Evolutionary conservation across 306 rosid species (phyloP), one percentile per base, ranked within the genome.

Genomic region (Comarum palustre): DNA sequence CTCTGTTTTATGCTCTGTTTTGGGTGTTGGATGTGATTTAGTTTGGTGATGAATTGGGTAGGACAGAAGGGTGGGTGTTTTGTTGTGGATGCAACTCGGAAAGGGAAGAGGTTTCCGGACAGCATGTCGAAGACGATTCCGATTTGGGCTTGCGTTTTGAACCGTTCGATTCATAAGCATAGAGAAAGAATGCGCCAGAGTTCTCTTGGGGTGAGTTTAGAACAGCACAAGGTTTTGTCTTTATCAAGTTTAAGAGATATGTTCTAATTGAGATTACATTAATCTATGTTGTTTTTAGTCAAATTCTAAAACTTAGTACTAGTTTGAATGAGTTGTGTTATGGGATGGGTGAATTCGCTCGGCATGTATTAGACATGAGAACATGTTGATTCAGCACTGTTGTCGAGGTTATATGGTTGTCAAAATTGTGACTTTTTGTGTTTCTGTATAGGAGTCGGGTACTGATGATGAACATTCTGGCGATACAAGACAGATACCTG

Each of bases 111-210:
- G 41, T 93, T 91, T 79, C 98, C 98, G 16, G 97, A 93, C 45
- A 93, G 98, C 84, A 88, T 93, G 98, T 93, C 98, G 5, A 93
- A 91, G 83, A 91, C 98, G 3, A 88, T 93, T 66, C 97, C 98
- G 68, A 88, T 93, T 66, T 93, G 97, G 98, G 77, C 96, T 5
- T 93, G 96, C 69, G 91, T 93, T 77, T 74, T 91, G 78, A 93
- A 93, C 77, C 91, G 98, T 4, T 86, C 90, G 8, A 82, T 93
- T 80, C 34, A 36, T 24, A 76, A 79, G 36, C 78, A 69, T 81
- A 72, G 75, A 76, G 84, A 69, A 69, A 81, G 82, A 66, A 46
- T 55, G 76, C 76, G 63, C 32, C 81, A 34, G 8, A 39, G 41
- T 66, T 29, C 70, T 72, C n/a, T 32, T 39, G 76, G 48, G 83